Conservation (phyloP, 768 basidiomycete genomes). For the Sistotremastrum suecicum region DNA sequence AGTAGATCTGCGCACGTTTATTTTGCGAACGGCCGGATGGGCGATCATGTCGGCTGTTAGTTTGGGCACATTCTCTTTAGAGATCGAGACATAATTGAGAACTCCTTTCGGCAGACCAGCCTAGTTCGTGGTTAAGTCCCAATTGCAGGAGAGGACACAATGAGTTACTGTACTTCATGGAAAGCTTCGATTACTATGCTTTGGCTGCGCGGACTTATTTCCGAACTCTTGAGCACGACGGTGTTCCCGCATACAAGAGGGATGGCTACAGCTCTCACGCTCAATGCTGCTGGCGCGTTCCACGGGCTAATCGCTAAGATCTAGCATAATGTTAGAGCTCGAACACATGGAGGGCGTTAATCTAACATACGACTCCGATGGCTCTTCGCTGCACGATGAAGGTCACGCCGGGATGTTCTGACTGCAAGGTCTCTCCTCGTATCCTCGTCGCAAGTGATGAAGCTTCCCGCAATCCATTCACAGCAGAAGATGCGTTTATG, state of each 20-base stretch:
- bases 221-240: conserved; percentile 38
- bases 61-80: conserved; percentile 26
- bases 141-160: not conserved
- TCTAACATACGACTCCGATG: conserved; percentile 33
- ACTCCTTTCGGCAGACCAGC: conserved; percentile 51
- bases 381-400: conserved; percentile 33
- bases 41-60: conserved; percentile 39
- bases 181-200: conserved; percentile 31
- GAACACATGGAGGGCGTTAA: not conserved
- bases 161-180: conserved; percentile 20
- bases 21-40: conserved; percentile 34
- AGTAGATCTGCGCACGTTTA: conserved; percentile 27
- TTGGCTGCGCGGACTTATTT: conserved; percentile 34
- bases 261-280: conserved; percentile 28
- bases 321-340: not conserved
- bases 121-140: conserved; percentile 5
- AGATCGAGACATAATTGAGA: conserved; percentile 38
- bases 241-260: conserved; percentile 45
- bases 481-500: conserved; percentile 15
- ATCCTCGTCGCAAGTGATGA: conserved; percentile 24
- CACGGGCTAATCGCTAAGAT: conserved; percentile 42
- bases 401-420: conserved; percentile 27
- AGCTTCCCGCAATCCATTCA: conserved; percentile 16
- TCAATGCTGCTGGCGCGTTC: conserved; percentile 36
- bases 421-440: conserved; percentile 30